Conservation (phyloP, 1,284 basidiomycete genomes). For the Moniliophthora roreri region DNA sequence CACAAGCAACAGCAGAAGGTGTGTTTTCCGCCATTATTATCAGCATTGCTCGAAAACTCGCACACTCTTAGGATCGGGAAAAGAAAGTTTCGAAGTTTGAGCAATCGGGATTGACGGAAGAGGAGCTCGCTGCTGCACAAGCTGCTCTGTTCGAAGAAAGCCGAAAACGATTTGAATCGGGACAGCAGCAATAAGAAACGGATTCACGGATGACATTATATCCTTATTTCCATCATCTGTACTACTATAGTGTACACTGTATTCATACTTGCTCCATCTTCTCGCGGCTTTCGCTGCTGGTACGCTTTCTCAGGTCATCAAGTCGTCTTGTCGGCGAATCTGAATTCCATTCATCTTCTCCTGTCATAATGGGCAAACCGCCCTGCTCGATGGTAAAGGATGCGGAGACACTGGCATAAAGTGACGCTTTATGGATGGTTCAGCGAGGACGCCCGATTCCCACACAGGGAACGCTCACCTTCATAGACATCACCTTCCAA, state of each 20-base stretch:
- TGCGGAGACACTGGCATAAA: conserved; percentile 78
- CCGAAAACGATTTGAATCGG: conserved; percentile 68
- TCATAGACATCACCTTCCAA: conserved; percentile 58
- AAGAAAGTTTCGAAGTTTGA: conserved; percentile 89
- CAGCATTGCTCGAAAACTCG: conserved; percentile 10
- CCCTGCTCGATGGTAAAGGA: conserved; percentile 84
- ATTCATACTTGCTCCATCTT: conserved; percentile 1
- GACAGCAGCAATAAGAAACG: conserved; percentile 44
- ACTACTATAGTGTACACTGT: background rate
- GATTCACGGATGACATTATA: conserved; percentile 5
- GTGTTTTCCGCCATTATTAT: conserved; percentile 23
- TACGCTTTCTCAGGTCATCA: conserved; percentile 34
- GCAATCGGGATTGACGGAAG: conserved; percentile 88
- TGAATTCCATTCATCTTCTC: conserved; percentile 63
- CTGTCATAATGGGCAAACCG: conserved; percentile 59
- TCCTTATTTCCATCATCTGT: conserved; percentile 11
- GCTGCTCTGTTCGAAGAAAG: conserved; percentile 91
- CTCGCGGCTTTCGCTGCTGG: background rate
- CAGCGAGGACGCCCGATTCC: conserved; percentile 6
- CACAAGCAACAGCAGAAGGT: conserved; percentile 96
- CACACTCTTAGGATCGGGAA: conserved; percentile 65
- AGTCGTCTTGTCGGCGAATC: conserved; percentile 60
- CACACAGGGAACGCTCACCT: conserved; percentile 36
- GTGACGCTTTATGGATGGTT: conserved; percentile 46
- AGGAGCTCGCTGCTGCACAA: conserved; percentile 87